Evolutionary conservation across 352 stramenopile genomes (phyloP), one percentile per base, ranked within the genome.

Genomic region (Bremia lactucae): DNA sequence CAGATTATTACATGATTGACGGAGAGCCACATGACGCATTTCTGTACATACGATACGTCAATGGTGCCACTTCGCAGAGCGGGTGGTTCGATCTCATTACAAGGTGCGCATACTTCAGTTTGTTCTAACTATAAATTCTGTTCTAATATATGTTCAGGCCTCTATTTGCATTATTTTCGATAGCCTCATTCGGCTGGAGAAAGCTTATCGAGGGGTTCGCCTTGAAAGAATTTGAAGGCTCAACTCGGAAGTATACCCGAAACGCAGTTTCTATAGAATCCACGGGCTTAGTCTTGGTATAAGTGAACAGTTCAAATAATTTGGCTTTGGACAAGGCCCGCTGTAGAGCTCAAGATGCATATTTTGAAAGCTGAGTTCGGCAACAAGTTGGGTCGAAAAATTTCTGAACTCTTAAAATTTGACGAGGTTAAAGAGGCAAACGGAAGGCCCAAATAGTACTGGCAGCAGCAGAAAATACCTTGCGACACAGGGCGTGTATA

Each of bases 1-100:
- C 48, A 87, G 78, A 93, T 42, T 93, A 93, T 36, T 93, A 93
- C 54, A 59, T 89, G 58, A 93, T 93, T 56, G 62, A 90, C 35
- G 77, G 75, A 15, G 67, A 74, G 16, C 72, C 71, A 18, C 80
- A 93, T 52, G 70, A 86, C 18, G 80, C 80, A 10, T 89, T 88
- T 43, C 59, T 93, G 20, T 93, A 90, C 53, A 93, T 93, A 35
- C 62, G 52, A 24, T 90, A 90, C 54, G 72, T 93, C 29, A 93
- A 93, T 46, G 76, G 74, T 20, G 77, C 73, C 2, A 46, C 54
- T 14, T 61, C 72, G 13, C 77, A 73, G 29, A 53, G 53, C 23
- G 60, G 72, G 10, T 92, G 79, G 79, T 56, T 89, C 20, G 71
- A 86, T 42, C 39, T 80, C 31, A 52, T 86, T 26, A 59, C 73